A percentile compares a stretch with the other conserved stretches of the same genome.
phyloP scores from a whole-genome alignment of 2,329 filamentous ascomycete species.

The Arthrobotrys conoides region DNA sequence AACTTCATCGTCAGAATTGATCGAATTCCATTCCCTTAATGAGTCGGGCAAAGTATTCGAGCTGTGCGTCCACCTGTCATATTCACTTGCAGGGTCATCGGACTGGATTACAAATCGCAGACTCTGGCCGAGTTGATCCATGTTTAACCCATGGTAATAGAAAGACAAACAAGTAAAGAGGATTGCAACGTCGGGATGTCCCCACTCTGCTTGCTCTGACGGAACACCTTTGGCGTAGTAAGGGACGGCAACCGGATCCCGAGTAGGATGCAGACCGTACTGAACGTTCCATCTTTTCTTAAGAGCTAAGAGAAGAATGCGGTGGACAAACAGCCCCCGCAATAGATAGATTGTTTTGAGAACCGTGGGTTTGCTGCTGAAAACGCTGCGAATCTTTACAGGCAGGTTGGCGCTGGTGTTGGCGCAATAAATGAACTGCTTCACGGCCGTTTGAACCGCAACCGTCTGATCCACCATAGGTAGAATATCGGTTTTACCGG shows the following conservation, averaged over 20 bases:
- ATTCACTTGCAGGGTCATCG: slow-evolving; percentile 73
- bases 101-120: slow-evolving; percentile 71
- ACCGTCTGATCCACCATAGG: slow-evolving; percentile 59
- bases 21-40: slow-evolving; percentile 71
- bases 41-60: slow-evolving; percentile 68
- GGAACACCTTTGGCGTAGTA: slow-evolving; percentile 77
- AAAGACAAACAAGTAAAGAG: slow-evolving; percentile 76
- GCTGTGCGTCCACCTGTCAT: slow-evolving; percentile 70
- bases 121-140: slow-evolving; percentile 70
- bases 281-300: slow-evolving; percentile 77
- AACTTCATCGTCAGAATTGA: slow-evolving; percentile 74
- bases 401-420: slow-evolving; percentile 55
- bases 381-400: slow-evolving; percentile 64
- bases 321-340: slow-evolving; percentile 75
- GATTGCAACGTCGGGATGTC: slow-evolving; percentile 78
- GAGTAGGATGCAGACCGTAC: slow-evolving; percentile 73
- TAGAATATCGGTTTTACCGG: slow-evolving; percentile 64
- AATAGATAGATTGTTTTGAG: slow-evolving; percentile 70
- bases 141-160: slow-evolving; percentile 75
- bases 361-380: slow-evolving; percentile 64
- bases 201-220: slow-evolving; percentile 75
- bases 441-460: slow-evolving; percentile 63
- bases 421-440: slow-evolving; percentile 65
- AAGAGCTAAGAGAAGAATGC: slow-evolving; percentile 74
- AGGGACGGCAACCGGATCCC: slow-evolving; percentile 76